These are phyloP conservation scores for Paraglomus brasilianum DNA, from an alignment of 192 early-diverging fungal genomes.

Conservation along the genomic window DNA sequence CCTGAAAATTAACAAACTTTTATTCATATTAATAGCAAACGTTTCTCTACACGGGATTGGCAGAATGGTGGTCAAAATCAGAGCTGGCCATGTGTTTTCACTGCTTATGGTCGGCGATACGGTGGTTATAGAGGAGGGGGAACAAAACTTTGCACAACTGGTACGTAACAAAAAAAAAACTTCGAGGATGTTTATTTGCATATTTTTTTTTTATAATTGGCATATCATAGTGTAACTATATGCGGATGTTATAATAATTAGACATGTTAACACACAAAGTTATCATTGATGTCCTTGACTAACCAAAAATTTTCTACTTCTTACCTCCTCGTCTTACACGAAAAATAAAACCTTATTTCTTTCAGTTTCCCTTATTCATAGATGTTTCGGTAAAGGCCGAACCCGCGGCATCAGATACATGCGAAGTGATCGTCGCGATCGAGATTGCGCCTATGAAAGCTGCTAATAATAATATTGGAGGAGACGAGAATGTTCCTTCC, in stretches of 20 bases:
- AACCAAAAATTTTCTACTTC: not conserved
- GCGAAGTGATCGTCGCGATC: constrained; percentile 3
- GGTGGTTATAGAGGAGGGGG: not conserved
- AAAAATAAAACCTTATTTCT: too few relatives aligned
- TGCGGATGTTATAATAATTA: not conserved
- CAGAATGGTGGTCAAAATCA: constrained; percentile 34
- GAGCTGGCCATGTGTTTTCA: constrained; percentile 39
- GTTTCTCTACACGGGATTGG: constrained; percentile 33
- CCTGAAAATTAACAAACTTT: too few relatives aligned
- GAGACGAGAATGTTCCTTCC: not conserved
- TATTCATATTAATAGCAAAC: too few relatives aligned
- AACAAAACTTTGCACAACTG: not conserved
- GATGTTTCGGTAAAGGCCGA: constrained; percentile 37
- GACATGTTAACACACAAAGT: not conserved
- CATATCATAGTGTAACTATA: not conserved
- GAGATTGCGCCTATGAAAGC: constrained; percentile 12
- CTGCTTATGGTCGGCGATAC: not conserved
- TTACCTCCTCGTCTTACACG: too few relatives aligned
- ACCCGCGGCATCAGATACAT: not conserved
- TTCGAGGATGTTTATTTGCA: too few relatives aligned
- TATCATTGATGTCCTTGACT: not conserved
- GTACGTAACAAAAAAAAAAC: too few relatives aligned
- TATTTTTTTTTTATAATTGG: too few relatives aligned
- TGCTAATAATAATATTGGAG: not conserved
- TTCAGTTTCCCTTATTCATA: constrained; percentile 44